phyloP scores from a whole-genome alignment of 179 eudicot species.

The Nepenthes alata region DNA sequence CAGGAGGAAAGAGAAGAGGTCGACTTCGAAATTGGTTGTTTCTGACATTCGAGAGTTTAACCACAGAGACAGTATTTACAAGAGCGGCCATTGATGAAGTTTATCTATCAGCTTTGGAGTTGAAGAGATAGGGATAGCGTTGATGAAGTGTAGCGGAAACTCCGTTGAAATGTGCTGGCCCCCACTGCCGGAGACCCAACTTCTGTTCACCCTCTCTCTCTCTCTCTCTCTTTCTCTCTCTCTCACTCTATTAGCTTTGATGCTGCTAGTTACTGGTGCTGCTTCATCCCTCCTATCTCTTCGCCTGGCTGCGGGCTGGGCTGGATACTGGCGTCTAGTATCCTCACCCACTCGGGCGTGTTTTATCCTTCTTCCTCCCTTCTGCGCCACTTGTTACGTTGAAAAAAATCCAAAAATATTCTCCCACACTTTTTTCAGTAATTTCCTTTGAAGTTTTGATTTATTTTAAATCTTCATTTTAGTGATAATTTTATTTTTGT shows the following conservation, averaged over 20 bases:
- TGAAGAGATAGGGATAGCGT: conserved; percentile 3
- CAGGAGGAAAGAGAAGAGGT: conserved; percentile 6
- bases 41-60: conserved; percentile 17
- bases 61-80: conserved; percentile 18
- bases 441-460: no score
- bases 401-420: no score
- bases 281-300: neutral
- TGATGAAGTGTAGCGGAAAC: neutral
- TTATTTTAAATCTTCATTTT: no score
- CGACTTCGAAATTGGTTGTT: conserved; percentile 15
- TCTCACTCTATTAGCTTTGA: neutral
- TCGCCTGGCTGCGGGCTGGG: neutral
- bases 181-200: no score
- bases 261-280: neutral
- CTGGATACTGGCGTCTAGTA: neutral
- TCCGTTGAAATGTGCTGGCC: neutral
- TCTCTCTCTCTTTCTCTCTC: conserved; percentile 8
- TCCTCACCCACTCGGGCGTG: neutral
- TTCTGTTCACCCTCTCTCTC: neutral
- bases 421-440: no score
- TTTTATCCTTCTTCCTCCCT: neutral
- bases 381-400: neutral
- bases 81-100: conserved; percentile 24
- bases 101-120: neutral
- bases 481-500: no score